Evolutionary conservation across 2,329 filamentous ascomycete genomes (phyloP).

Genomic region (Pseudogymnoascus sp.): DNA sequence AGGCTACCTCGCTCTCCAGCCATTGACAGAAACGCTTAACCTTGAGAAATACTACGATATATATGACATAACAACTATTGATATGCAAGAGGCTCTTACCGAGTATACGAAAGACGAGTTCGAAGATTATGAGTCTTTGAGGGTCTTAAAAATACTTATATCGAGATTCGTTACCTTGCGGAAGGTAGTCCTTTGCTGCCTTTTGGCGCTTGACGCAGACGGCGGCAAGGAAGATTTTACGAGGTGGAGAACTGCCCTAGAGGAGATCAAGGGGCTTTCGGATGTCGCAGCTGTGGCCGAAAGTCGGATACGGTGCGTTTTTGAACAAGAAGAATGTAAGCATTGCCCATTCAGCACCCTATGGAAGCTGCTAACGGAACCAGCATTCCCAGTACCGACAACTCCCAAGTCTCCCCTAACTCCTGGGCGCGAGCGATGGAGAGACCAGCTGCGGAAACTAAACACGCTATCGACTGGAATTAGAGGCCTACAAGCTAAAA

Average conservation of each 20-base stretch:
- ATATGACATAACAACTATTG: constrained; percentile 69
- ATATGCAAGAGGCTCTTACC: constrained; percentile 62
- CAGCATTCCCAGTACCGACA: constrained; percentile 47
- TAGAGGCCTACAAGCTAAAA: constrained; percentile 84
- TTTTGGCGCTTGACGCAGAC: constrained; percentile 78
- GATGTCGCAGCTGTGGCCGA: constrained; percentile 54
- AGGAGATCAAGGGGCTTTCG: constrained; percentile 63
- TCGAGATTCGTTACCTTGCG: constrained; percentile 73
- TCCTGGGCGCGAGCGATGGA: constrained; percentile 74
- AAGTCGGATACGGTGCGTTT: constrained; percentile 57
- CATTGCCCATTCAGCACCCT: constrained; percentile 15
- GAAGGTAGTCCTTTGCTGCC: constrained; percentile 80
- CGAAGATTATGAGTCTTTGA: constrained; percentile 71
- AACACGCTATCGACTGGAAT: constrained; percentile 85
- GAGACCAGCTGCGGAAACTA: constrained; percentile 80
- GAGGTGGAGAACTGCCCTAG: constrained; percentile 71
- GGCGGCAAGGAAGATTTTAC: constrained; percentile 69
- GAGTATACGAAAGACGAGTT: constrained; percentile 59
- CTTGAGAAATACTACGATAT: constrained; percentile 90
- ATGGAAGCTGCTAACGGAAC: constrained; percentile 22
- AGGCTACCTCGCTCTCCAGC: constrained; percentile 60
- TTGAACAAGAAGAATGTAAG: constrained; percentile 75
- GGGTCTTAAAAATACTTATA: constrained; percentile 72
- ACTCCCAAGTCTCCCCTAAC: constrained; percentile 56
- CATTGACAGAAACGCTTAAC: constrained; percentile 70